phyloP scores from a whole-genome alignment of 1,284 basidiomycete genomes.

The Apiotrichum siamense region DNA sequence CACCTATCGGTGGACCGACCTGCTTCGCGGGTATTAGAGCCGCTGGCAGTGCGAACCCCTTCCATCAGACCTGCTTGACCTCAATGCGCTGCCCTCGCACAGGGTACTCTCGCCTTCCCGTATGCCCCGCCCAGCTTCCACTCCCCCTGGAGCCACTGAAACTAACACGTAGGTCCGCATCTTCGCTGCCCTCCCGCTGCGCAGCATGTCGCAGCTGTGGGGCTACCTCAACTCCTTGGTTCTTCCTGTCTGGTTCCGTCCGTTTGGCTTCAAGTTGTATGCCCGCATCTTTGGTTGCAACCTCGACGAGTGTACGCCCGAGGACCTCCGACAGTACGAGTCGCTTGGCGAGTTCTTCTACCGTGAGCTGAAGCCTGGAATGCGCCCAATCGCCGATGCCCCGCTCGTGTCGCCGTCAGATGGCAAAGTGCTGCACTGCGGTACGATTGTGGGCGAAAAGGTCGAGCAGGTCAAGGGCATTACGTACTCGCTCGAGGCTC shows the following conservation, averaged over 20 bases:
- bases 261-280: constrained; percentile 79
- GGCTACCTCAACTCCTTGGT: constrained; percentile 89
- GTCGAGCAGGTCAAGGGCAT: constrained; percentile 98
- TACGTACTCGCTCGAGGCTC: constrained; percentile 88
- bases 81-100: neutral
- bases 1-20: no score
- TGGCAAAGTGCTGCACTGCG: constrained; percentile 87
- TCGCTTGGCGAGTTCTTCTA: constrained; percentile 94
- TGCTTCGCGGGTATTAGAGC: no score
- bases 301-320: constrained; percentile 77
- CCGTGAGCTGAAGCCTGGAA: constrained; percentile 74
- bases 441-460: constrained; percentile 68
- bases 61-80: neutral
- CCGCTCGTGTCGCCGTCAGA: constrained; percentile 88
- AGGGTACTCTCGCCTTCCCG: neutral
- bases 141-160: neutral
- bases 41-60: no score
- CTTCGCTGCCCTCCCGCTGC: constrained; percentile 85
- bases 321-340: constrained; percentile 71
- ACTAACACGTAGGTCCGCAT: constrained; percentile 76
- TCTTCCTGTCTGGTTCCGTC: constrained; percentile 90
- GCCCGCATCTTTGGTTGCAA: constrained; percentile 86
- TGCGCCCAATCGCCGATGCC: constrained; percentile 70
- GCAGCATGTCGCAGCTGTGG: constrained; percentile 91
- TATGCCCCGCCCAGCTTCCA: neutral